Percentiles rank a stretch among this genome's conserved stretches.
phyloP scores from a whole-genome alignment of 371 early-diverging fungal genomes.

The Mycotypha africana region DNA sequence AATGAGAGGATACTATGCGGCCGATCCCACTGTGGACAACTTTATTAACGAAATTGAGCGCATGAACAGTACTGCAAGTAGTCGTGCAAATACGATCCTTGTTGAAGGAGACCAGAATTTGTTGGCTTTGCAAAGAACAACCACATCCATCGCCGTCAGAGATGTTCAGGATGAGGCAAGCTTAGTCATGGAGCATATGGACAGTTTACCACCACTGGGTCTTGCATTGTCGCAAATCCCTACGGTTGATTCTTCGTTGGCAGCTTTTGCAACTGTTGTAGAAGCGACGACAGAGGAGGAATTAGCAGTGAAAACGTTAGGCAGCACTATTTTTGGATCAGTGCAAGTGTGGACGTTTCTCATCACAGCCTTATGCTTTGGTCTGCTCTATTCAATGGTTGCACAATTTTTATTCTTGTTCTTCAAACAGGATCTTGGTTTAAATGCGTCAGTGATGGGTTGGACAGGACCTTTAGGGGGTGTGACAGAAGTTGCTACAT shows the following conservation, averaged over 20 bases:
- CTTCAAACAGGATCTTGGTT: conserved; percentile 24
- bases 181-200: conserved; percentile 16
- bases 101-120: conserved; percentile 12
- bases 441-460: conserved; percentile 29
- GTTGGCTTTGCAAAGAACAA: conserved; percentile 14
- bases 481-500: conserved; percentile 35
- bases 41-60: conserved; percentile 10
- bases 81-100: conserved; percentile 30
- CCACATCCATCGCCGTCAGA: conserved; percentile 19
- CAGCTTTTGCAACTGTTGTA: conserved; percentile 24
- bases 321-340: conserved; percentile 13
- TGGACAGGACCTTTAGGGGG: conserved; percentile 45
- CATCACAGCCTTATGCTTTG: conserved; percentile 27
- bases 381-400: conserved; percentile 39
- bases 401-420: conserved; percentile 37
- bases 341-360: conserved; percentile 29
- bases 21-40: conserved; percentile 3
- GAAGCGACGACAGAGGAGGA: conserved; percentile 11
- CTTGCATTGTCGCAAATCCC: conserved; percentile 41
- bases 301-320: neutral
- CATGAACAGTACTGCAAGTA: conserved; percentile 24
- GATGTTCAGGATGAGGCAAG: conserved; percentile 31
- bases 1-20: conserved; percentile 9
- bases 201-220: conserved; percentile 35
- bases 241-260: conserved; percentile 35